Percentiles rank a stretch among this genome's conserved stretches.
Evolutionary conservation across 2,329 filamentous ascomycete species (phyloP).

Genomic region (Polytolypa hystricis): DNA sequence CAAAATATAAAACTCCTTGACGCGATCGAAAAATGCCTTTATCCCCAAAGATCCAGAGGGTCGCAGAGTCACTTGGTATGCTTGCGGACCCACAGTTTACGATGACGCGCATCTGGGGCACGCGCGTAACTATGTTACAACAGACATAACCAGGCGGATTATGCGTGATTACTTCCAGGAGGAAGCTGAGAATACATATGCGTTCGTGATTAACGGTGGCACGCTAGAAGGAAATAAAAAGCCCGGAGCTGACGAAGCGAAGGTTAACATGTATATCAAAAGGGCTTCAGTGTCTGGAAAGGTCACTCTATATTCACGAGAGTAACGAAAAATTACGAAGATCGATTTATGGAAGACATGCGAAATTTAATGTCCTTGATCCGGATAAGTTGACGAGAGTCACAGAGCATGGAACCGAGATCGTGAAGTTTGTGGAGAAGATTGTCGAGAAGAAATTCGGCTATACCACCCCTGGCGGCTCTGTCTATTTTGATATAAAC

Average conservation of each 20-base stretch:
- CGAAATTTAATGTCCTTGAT: constrained; percentile 68
- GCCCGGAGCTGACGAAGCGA: constrained; percentile 68
- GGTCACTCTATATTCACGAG: constrained; percentile 69
- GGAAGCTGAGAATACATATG: constrained; percentile 42
- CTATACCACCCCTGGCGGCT: constrained; percentile 63
- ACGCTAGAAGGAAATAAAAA: constrained; percentile 41
- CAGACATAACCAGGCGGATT: constrained; percentile 77
- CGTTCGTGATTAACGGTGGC: constrained; percentile 43
- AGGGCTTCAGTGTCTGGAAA: constrained; percentile 42
- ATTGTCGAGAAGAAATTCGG: constrained; percentile 79
- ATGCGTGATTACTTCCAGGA: constrained; percentile 64
- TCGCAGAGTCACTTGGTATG: constrained; percentile 70
- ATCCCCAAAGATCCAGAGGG: constrained; percentile 57
- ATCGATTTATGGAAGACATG: constrained; percentile 84
- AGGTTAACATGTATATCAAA: constrained; percentile 79
- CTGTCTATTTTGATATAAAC: constrained; percentile 85
- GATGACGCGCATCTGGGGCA: constrained; percentile 74
- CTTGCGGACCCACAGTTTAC: constrained; percentile 44
- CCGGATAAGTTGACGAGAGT: constrained; percentile 78
- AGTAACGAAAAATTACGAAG: constrained; percentile 74
- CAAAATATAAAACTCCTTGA: constrained; percentile 70
- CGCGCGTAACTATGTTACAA: constrained; percentile 81
- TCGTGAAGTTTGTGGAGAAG: constrained; percentile 70
- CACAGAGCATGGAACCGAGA: constrained; percentile 83
- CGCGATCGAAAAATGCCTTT: constrained; percentile 62